Evolutionary conservation across 2,329 filamentous ascomycete species (phyloP).

Genomic region (Fusarium vanettenii): DNA sequence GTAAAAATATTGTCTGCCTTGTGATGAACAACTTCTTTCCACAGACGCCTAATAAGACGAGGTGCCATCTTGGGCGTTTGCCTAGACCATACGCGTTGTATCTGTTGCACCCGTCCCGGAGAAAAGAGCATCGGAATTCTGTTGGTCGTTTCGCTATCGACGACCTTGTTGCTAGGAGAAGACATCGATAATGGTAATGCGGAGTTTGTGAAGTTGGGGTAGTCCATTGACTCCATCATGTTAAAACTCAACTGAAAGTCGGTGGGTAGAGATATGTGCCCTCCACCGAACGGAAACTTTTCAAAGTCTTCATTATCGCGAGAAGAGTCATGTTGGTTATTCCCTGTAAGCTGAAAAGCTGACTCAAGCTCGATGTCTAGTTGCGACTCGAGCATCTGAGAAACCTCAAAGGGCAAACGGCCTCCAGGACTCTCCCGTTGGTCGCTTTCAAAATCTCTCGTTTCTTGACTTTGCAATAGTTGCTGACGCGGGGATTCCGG

Average conservation of each 20-base stretch:
- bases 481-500: not conserved
- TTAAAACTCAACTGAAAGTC: not conserved
- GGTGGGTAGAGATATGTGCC: not conserved
- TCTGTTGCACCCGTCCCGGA: not conserved
- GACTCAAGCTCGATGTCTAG: not conserved
- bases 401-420: not conserved
- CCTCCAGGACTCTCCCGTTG: not conserved
- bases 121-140: not conserved
- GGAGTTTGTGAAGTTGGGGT: not conserved
- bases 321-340: not conserved
- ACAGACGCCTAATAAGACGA: not conserved
- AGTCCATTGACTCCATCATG: not conserved
- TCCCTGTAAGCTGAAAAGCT: not conserved
- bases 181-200: not conserved
- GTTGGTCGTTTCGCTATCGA: not conserved
- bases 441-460: not conserved
- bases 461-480: not conserved
- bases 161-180: not conserved
- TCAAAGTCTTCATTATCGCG: not conserved
- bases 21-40: not conserved
- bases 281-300: not conserved
- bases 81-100: constrained; percentile 8
- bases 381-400: not conserved
- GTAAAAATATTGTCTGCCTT: constrained; percentile 16
- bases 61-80: not conserved